Evolutionary conservation across 2,329 filamentous ascomycete genomes (phyloP).

Genomic region (Penicillium sp.): DNA sequence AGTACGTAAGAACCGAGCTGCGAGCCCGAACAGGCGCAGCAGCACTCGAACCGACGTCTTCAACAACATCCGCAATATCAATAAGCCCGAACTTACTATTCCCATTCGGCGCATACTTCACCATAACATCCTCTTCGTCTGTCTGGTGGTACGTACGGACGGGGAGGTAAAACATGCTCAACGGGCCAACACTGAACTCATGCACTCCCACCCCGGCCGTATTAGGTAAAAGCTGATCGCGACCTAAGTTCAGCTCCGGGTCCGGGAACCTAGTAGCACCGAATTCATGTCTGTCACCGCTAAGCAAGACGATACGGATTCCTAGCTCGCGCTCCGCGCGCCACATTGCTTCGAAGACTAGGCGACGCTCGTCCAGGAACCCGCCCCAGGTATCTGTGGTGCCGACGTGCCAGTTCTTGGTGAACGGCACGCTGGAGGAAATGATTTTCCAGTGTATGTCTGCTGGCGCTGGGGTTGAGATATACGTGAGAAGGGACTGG

Average conservation of each 20-base stretch:
- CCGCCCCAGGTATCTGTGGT: constrained; percentile 91
- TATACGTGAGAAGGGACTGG: constrained; percentile 73
- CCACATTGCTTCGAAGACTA: constrained; percentile 90
- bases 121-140: constrained; percentile 75
- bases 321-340: constrained; percentile 69
- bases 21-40: constrained; percentile 17
- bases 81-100: constrained; percentile 86
- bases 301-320: constrained; percentile 77
- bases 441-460: constrained; percentile 93
- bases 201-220: constrained; percentile 55
- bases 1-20: constrained; percentile 71
- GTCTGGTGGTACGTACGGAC: constrained; percentile 78
- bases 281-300: constrained; percentile 95
- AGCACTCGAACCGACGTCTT: constrained; percentile 27
- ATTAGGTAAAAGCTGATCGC: constrained; percentile 22
- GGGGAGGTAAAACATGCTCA: constrained; percentile 93
- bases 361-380: constrained; percentile 75
- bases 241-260: constrained; percentile 26
- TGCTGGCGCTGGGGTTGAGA: constrained; percentile 67
- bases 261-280: constrained; percentile 76
- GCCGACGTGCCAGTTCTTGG: constrained; percentile 94
- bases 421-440: constrained; percentile 87
- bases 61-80: constrained; percentile 68
- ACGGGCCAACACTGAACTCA: constrained; percentile 86
- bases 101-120: constrained; percentile 80